Evolutionary conservation across 768 basidiomycete genomes (phyloP).

Genomic region (Amanita subjunquillea): DNA sequence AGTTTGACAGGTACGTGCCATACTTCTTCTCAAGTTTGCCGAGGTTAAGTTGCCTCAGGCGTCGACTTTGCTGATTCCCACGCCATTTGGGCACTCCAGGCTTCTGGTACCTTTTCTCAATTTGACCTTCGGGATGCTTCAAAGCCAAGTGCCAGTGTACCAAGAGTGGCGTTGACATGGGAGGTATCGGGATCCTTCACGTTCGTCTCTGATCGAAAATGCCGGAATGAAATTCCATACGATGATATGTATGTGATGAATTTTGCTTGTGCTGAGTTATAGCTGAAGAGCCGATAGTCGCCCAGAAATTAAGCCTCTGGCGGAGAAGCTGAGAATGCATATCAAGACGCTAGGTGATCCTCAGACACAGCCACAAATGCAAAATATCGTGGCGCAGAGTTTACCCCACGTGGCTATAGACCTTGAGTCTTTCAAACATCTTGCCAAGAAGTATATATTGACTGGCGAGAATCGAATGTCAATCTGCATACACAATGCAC

Average conservation of each 20-base stretch:
- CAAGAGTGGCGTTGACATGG: slow-evolving; percentile 58
- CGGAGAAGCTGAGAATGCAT: slow-evolving; percentile 23
- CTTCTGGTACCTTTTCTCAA: slow-evolving; percentile 71
- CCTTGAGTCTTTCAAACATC: slow-evolving; percentile 36
- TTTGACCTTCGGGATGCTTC: slow-evolving; percentile 58
- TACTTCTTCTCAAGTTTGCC: background rate
- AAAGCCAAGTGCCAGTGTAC: slow-evolving; percentile 58
- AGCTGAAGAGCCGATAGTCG: slow-evolving; percentile 18
- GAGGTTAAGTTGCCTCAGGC: slow-evolving; percentile 30
- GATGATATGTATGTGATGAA: slow-evolving; percentile 59
- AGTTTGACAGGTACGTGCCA: slow-evolving; percentile 55
- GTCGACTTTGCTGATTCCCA: slow-evolving; percentile 62
- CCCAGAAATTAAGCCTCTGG: slow-evolving; percentile 23
- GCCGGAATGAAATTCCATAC: slow-evolving; percentile 59
- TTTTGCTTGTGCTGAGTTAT: background rate
- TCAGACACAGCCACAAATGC: slow-evolving; percentile 36
- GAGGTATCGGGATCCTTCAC: slow-evolving; percentile 51
- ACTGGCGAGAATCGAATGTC: slow-evolving; percentile 32
- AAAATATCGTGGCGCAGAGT: slow-evolving; percentile 47
- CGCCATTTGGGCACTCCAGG: slow-evolving; percentile 63
- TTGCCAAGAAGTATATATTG: slow-evolving; percentile 58
- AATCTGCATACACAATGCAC: slow-evolving; percentile 53
- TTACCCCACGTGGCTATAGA: slow-evolving; percentile 27
- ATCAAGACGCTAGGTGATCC: slow-evolving; percentile 54
- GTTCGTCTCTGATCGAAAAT: slow-evolving; percentile 50